Base-by-base conservation (phyloP, 768 basidiomycete species). In the Mycena filopes region DNA sequence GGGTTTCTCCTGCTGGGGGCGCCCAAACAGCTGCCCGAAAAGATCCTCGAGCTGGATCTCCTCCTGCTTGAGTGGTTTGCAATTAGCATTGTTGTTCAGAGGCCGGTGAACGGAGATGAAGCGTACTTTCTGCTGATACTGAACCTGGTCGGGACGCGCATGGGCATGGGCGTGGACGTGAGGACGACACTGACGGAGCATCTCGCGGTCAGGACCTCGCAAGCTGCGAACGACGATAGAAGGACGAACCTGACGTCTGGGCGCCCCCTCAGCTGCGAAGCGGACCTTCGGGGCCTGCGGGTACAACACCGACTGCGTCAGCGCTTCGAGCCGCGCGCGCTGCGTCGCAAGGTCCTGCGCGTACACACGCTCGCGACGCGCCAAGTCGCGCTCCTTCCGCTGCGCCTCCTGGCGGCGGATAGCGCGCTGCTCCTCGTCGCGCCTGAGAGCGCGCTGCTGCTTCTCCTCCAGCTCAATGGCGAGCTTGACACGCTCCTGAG, bases 271-370 rank as follows among this genome's bases (percentile, higher is more conserved):
- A n/a, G n/a, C n/a, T n/a, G n/a, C n/a, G n/a, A n/a, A n/a, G n/a
- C n/a, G n/a, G n/a, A n/a, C n/a, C n/a, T n/a, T n/a, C n/a, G n/a
- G 36, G 3, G 5, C 36, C 36, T 36, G 36, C 36, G 60, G 60
- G 18, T n/a, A 26, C 23, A 56, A 12, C 1, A 56, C 60, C 2
- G 56, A 64, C 12, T 56, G 55, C 8, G 58, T 61, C 11, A 66
- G 26, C 9, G 55, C 60, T 3, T 41, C 56, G 28, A 69, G 60
- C 10, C 36, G 40, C 2, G 64, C 60, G 26, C 51, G 55, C 64
- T 66, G 64, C 2, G 64, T 56, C 10, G 63, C 67, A 36, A 69
- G 60, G n/a, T n/a, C n/a, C n/a, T n/a, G n/a, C n/a, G n/a, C n/a
- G n/a, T n/a, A n/a, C n/a, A n/a, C n/a, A n/a, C n/a, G n/a, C n/a